Percentiles rank a stretch among this genome's conserved stretches.
Conservation (phyloP, 2,329 filamentous ascomycete species). For the Nemania sp. region DNA sequence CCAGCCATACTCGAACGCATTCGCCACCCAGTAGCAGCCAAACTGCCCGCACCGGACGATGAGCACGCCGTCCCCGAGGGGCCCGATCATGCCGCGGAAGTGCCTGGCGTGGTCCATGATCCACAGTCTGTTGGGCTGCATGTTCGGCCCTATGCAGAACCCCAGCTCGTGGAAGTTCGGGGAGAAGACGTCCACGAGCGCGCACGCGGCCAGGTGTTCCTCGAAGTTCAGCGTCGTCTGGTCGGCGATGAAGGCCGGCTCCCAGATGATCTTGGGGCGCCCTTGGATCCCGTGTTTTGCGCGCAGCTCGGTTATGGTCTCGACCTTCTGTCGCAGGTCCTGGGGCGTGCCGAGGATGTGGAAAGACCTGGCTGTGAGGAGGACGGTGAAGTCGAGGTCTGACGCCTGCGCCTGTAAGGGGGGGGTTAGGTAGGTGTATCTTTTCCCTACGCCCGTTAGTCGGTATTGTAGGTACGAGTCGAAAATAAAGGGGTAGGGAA, state of each 20-base stretch:
- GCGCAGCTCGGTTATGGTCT: not conserved
- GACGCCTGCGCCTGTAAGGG: not conserved
- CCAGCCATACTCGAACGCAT: conserved; percentile 1
- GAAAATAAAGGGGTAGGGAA: too few relatives aligned
- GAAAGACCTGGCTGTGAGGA: conserved; percentile 1
- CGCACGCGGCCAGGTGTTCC: not conserved
- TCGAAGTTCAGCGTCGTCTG: not conserved
- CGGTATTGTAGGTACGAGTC: too few relatives aligned
- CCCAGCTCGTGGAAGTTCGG: conserved; percentile 1
- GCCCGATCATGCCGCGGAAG: not conserved
- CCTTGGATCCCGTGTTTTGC: not conserved
- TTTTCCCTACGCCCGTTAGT: not conserved
- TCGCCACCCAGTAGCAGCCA: conserved; percentile 11
- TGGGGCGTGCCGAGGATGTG: not conserved
- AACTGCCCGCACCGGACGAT: conserved; percentile 22
- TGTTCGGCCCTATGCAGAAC: not conserved
- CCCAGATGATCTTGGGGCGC: conserved; percentile 19
- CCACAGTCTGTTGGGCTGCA: too few relatives aligned
- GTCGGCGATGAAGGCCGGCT: not conserved
- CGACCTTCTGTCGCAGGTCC: not conserved
- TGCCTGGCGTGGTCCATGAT: not conserved
- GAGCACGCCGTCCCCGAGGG: not conserved
- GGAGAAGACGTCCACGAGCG: conserved; percentile 7
- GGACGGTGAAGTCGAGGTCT: not conserved
- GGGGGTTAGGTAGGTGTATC: not conserved